These are phyloP conservation scores for Cytospora leucostoma DNA, from an alignment of 2,329 filamentous ascomycete genomes.

Conservation along the genomic window DNA sequence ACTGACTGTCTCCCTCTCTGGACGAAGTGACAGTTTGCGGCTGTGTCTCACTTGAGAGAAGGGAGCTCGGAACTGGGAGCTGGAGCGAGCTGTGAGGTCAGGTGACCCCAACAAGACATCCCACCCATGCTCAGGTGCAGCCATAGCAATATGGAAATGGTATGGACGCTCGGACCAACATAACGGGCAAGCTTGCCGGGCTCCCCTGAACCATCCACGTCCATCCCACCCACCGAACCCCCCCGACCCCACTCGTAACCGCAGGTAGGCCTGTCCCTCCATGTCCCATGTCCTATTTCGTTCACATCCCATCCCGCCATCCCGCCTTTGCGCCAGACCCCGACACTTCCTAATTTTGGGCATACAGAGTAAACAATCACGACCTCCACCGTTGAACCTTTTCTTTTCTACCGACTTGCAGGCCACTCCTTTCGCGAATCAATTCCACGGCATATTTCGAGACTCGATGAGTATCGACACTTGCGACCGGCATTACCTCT, in stretches of 20 bases:
- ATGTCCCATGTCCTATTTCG: neutral
- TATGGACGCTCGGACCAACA: too few relatives aligned
- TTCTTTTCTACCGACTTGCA: constrained; percentile 1
- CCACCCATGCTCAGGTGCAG: neutral
- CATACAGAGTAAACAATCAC: constrained; percentile 5
- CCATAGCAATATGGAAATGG: too few relatives aligned
- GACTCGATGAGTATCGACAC: neutral
- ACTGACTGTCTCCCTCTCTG: neutral
- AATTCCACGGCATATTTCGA: neutral
- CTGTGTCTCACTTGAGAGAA: neutral
- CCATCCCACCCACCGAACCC: too few relatives aligned
- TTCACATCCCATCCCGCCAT: neutral
- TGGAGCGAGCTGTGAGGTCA: neutral
- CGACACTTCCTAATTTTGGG: neutral
- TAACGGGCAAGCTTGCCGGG: too few relatives aligned
- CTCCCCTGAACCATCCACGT: too few relatives aligned
- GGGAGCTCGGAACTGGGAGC: neutral
- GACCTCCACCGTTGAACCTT: neutral
- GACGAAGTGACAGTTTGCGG: neutral
- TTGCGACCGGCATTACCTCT: neutral
- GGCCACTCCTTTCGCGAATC: neutral
- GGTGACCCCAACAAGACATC: too few relatives aligned
- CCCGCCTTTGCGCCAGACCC: constrained; percentile 2
- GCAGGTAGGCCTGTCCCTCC: too few relatives aligned
- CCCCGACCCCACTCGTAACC: too few relatives aligned